Conservation (phyloP, 2,329 filamentous ascomycete species). For the Ophiostoma perfectum region DNA sequence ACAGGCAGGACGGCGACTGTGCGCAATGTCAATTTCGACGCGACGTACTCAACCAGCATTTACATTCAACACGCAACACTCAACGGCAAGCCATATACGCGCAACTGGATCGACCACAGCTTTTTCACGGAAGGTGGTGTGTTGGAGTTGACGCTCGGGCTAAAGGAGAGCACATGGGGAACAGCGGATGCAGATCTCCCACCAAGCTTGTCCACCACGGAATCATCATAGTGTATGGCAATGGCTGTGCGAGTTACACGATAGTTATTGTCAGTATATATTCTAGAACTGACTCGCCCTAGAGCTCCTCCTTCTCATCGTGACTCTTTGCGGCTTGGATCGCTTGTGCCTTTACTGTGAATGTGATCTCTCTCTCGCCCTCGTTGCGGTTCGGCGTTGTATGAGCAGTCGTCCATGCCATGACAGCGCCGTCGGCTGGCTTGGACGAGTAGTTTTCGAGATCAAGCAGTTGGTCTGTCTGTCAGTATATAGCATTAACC, state of each 20-base stretch:
- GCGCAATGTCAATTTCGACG: conserved; percentile 52
- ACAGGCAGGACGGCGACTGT: conserved; percentile 50
- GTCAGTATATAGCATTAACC: not conserved
- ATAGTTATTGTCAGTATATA: too few relatives aligned
- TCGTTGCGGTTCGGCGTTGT: not conserved
- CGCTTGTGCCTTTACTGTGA: not conserved
- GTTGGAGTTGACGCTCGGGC: not conserved
- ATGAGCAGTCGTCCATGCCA: not conserved
- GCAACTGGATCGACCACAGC: conserved; percentile 32
- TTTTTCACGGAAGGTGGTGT: conserved; percentile 54
- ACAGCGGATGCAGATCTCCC: not conserved
- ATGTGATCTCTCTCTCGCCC: not conserved
- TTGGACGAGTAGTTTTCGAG: not conserved
- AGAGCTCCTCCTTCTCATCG: not conserved
- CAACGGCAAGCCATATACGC: conserved; percentile 49
- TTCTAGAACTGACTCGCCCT: not conserved
- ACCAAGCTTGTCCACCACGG: not conserved
- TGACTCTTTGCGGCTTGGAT: not conserved
- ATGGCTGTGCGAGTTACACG: not conserved
- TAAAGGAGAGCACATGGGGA: not conserved
- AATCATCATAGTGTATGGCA: not conserved
- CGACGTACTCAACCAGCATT: conserved; percentile 27
- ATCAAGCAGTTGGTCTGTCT: not conserved
- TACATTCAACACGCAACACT: conserved; percentile 39
- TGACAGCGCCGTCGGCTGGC: not conserved